A percentile compares a stretch with the other conserved stretches of the same genome.
These are phyloP conservation scores for Marasmius sp. DNA, from an alignment of 1,284 basidiomycete species.

Conservation along the genomic window DNA sequence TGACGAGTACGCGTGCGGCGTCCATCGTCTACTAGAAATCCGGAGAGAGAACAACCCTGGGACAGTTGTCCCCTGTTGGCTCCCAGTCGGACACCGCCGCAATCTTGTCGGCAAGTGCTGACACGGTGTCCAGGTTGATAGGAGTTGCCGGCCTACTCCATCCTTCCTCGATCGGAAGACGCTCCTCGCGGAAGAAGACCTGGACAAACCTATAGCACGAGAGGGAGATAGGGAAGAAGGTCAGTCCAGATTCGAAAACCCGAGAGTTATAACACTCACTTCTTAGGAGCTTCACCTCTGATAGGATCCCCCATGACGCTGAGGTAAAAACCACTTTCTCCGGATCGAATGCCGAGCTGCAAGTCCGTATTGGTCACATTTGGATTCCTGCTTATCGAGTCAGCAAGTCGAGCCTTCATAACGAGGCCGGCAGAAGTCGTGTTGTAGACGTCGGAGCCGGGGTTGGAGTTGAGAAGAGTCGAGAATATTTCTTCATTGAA, in stretches of 20 bases:
- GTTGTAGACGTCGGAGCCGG: background rate
- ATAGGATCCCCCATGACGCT: slow-evolving; percentile 3
- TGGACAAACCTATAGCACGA: slow-evolving; percentile 15
- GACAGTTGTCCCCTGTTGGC: too few relatives aligned
- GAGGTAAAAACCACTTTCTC: slow-evolving; percentile 1
- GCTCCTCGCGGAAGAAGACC: slow-evolving; percentile 19
- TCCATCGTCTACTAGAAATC: too few relatives aligned
- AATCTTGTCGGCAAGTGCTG: slow-evolving; percentile 6
- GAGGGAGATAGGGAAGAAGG: background rate
- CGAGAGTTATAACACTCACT: background rate
- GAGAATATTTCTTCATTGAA: slow-evolving; percentile 15
- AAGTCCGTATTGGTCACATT: slow-evolving; percentile 1
- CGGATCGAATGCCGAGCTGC: background rate
- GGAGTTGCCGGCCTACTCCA: slow-evolving; percentile 9
- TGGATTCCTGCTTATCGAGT: background rate
- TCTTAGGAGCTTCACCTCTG: background rate
- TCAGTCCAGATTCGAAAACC: too few relatives aligned
- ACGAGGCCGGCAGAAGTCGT: slow-evolving; percentile 6
- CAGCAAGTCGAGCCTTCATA: slow-evolving; percentile 1
- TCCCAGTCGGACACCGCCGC: slow-evolving; percentile 6
- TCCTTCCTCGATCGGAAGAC: slow-evolving; percentile 18
- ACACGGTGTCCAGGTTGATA: slow-evolving; percentile 4
- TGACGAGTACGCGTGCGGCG: too few relatives aligned
- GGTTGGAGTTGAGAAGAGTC: slow-evolving; percentile 1
- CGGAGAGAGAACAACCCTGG: too few relatives aligned